Evolutionary conservation across 176 grass and related monocot species (phyloP).

Genomic region (Carex cristatella): DNA sequence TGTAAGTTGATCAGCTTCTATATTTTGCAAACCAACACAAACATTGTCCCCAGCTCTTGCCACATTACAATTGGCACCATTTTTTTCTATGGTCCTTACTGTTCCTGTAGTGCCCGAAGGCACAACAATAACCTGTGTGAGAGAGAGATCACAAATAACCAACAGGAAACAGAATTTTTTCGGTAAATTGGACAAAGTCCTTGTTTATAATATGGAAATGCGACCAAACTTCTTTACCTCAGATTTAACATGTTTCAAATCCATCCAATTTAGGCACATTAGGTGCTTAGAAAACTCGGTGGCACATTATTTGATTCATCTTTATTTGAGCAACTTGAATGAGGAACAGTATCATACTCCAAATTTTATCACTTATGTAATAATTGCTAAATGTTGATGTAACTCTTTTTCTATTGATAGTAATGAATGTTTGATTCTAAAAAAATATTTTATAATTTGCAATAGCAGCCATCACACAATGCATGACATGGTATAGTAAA

Average conservation of each 20-base stretch:
- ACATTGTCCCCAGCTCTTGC: slow-evolving; percentile 75
- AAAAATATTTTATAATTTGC: not conserved
- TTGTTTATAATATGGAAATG: not conserved
- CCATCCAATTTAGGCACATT: no score
- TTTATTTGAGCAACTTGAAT: no score
- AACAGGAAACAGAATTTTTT: not conserved
- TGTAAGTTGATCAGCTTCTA: slow-evolving; percentile 43
- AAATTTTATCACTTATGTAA: no score
- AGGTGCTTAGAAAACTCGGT: no score
- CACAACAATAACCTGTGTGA: slow-evolving; percentile 66
- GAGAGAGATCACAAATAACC: not conserved
- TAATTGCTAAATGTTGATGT: no score
- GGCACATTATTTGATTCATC: no score
- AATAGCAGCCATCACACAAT: not conserved
- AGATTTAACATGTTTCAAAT: no score
- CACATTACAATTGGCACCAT: slow-evolving; percentile 36
- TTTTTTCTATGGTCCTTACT: slow-evolving; percentile 48
- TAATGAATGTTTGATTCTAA: no score
- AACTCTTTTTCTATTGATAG: no score
- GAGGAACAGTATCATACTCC: no score
- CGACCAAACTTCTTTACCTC: not conserved
- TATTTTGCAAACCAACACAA: slow-evolving; percentile 54
- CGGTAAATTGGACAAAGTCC: not conserved
- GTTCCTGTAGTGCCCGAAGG: slow-evolving; percentile 46
- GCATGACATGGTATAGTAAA: not conserved